Base-by-base conservation (phyloP, 2,329 filamentous ascomycete species). In the Pseudocercospora fuligena region DNA sequence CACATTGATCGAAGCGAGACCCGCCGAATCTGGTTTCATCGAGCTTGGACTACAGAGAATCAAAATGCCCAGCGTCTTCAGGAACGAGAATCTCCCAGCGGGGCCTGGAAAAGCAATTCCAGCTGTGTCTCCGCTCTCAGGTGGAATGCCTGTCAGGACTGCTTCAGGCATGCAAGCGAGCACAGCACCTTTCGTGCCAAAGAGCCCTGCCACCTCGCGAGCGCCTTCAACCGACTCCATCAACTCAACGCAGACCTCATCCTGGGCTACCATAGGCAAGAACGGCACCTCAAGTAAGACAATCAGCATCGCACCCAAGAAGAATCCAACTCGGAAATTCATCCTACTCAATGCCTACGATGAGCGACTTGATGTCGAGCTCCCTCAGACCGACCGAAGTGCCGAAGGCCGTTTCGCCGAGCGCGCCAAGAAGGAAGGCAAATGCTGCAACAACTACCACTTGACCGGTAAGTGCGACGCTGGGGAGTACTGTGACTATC, bases 1-100 rank as follows among this genome's bases (percentile, higher is more conserved):
- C 60, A 82, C 81, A 2, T 73, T 85, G 23, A 76, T 85, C 54
- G 81, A 84, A 64, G 80, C 82, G 1, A 78, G 79, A 14, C 78
- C 81, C 5, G 76, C 78, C 5, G 77, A 80, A 66, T 73, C 73
- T 60, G 80, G 79, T n/a, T 84, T 82, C 70, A 66, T 68, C 5
- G 75, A 78, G 5, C 74, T 84, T 43, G 80, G 81, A 25, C 79
- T 84, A 67, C 75, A 75, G 43, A 76, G 73, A 9, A 73, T 78
- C 60, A 75, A 76, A 8, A 80, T 83, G 65, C 77, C 80, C 36
- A 65, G 70, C 29, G 76, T 84, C 25, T 84, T 84, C 75, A 77
- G 78, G 47, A 73, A 73, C 2, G 76, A 80, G 19, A 75, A 78
- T 47, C 61, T 70, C 58, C 64, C 58, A 54, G 57, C 60, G n/a